Evolutionary conservation across 2,329 filamentous ascomycete genomes (phyloP), one percentile per base, ranked within the genome.

Genomic region (Penicillium sp.): DNA sequence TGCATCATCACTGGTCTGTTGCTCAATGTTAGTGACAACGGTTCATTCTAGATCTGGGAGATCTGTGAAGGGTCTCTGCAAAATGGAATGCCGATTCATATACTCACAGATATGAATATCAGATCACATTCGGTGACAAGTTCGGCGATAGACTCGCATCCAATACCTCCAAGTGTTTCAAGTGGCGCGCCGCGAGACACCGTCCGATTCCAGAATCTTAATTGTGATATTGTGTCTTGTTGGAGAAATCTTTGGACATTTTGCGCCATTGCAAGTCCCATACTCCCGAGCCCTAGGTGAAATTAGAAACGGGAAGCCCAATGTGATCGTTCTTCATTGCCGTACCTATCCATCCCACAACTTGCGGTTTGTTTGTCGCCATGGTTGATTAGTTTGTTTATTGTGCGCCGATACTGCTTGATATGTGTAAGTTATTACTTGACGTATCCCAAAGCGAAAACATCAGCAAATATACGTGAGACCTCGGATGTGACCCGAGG

Each of bases 261-360:
- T 8, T 39, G 35, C 12, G 59, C 57, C 59, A 61, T 61, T 25
- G 59, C 59, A 10, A 60, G 48, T 21, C 59, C 59, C 59, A 61
- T 61, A 44, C 35, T 60, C 9, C 59, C 59, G 12, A 61, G 57
- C 1, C 59, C 59, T 61, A 29, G 15, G 3, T 2, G 2, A 1
- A 10, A n/a, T 61, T 48, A 56, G 43, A 31, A 15, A 53, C 1
- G 2, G 12, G 6, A 5, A 19, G 6, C 8, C 10, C 15, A 4
- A 15, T 42, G 4, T 3, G 10, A 19, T 31, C 19, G 13, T 23
- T 36, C 15, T 36, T 45, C 4, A 15, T 43, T 25, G 35, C 25
- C 35, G 15, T 56, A 53, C 57, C 57, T 56, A 59, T 59, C 57
- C 57, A 59, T 35, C 57, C 57, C 7, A 59, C 50, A 15, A 19